Evolutionary conservation across 352 stramenopile species (phyloP).

Genomic region (Globisporangium parvum): DNA sequence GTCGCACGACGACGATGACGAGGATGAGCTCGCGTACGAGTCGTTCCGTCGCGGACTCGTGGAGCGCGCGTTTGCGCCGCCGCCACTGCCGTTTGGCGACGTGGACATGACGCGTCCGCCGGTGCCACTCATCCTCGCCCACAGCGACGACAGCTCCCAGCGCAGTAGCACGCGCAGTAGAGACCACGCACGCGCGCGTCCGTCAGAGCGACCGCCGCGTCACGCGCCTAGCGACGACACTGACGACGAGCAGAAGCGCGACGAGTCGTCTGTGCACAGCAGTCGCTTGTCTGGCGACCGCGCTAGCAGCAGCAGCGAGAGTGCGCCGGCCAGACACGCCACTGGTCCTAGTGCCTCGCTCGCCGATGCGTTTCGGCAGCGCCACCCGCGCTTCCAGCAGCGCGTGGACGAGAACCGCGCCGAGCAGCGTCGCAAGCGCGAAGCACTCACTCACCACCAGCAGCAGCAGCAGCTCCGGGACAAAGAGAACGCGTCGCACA

Average conservation of each 20-base stretch:
- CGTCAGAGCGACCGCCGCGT: neutral
- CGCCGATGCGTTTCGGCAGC: slow-evolving; percentile 51
- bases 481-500: neutral
- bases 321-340: neutral
- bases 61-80: slow-evolving; percentile 22
- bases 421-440: slow-evolving; percentile 25
- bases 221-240: neutral
- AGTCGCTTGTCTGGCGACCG: slow-evolving; percentile 1
- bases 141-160: neutral
- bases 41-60: slow-evolving; percentile 7
- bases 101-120: slow-evolving; percentile 39
- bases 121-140: slow-evolving; percentile 1
- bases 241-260: slow-evolving; percentile 27
- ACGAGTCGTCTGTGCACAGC: slow-evolving; percentile 9
- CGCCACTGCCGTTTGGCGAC: slow-evolving; percentile 20
- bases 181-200: slow-evolving; percentile 1
- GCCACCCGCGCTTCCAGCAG: slow-evolving; percentile 49
- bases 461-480: slow-evolving; percentile 11
- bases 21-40: slow-evolving; percentile 13
- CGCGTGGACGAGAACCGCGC: slow-evolving; percentile 20
- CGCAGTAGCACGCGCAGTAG: slow-evolving; percentile 3
- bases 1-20: neutral
- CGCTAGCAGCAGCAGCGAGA: neutral
- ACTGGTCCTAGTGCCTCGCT: slow-evolving; percentile 21
- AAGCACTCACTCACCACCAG: slow-evolving; percentile 14